phyloP scores from a whole-genome alignment of 2,329 filamentous ascomycete species.

The Rachicladosporium sp. region DNA sequence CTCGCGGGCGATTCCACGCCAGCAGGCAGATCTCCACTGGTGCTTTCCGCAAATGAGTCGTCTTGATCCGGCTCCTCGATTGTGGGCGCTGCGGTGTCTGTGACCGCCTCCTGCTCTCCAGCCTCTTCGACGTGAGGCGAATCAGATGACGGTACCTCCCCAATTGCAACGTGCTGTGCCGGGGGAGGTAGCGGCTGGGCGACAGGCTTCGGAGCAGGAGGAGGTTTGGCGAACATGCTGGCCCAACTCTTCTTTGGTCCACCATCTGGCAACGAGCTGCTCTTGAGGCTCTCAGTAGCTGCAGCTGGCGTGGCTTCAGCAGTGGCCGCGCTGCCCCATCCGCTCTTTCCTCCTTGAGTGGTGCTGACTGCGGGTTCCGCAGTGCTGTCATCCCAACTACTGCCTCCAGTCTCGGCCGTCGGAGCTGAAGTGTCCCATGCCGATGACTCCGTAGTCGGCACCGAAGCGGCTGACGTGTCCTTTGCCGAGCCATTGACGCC shows the following conservation, averaged over 20 bases:
- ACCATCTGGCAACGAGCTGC: conserved; percentile 21
- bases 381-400: conserved; percentile 14
- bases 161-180: no score
- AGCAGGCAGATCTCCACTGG: not conserved
- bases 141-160: no score
- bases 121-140: no score
- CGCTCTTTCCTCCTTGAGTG: conserved; percentile 19
- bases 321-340: conserved; percentile 31
- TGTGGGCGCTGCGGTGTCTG: no score
- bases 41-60: no score
- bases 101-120: no score
- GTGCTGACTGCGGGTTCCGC: conserved; percentile 8
- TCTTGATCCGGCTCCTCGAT: no score
- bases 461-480: conserved; percentile 41
- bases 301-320: conserved; percentile 16
- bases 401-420: conserved; percentile 10
- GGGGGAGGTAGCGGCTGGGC: no score
- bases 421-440: conserved; percentile 45
- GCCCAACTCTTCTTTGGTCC: conserved; percentile 41
- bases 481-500: conserved; percentile 50
- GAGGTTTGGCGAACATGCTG: conserved; percentile 38
- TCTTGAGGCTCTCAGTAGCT: conserved; percentile 25
- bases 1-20: conserved; percentile 3
- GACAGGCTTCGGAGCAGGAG: conserved; percentile 29
- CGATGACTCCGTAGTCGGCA: conserved; percentile 58